Conservation (phyloP, 495 filamentous ascomycete species). For the Schizothecium vesticola region DNA sequence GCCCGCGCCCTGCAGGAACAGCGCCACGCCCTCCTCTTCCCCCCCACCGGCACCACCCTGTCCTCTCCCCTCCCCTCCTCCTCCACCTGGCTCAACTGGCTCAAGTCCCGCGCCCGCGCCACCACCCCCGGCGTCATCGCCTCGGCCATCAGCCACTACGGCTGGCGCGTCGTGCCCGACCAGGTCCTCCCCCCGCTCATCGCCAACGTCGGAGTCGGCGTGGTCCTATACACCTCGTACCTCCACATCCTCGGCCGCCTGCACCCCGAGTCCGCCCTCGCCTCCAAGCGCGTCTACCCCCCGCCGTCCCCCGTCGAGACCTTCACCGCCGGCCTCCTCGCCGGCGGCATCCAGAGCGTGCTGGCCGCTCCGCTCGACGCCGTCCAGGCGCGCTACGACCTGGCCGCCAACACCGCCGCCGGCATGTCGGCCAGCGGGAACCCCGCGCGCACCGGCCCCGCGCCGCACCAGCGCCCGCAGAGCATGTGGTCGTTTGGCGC, state of each 20-base stretch:
- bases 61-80: constrained; percentile 73
- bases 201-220: constrained; percentile 81
- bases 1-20: constrained; percentile 41
- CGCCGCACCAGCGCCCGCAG: constrained; percentile 40
- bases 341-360: constrained; percentile 72
- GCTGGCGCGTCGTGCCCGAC: constrained; percentile 83
- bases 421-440: constrained; percentile 25
- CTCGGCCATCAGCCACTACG: constrained; percentile 71
- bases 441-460: constrained; percentile 49
- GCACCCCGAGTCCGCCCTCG: constrained; percentile 65
- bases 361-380: constrained; percentile 86
- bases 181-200: constrained; percentile 82
- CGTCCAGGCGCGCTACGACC: constrained; percentile 71
- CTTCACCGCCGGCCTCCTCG: constrained; percentile 71
- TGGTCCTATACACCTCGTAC: constrained; percentile 82
- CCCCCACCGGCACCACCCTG: constrained; percentile 56
- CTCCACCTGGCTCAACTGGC: constrained; percentile 42
- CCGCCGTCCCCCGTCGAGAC: constrained; percentile 61
- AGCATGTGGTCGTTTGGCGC: constrained; percentile 79
- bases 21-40: constrained; percentile 16
- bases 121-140: constrained; percentile 74
- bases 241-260: constrained; percentile 70
- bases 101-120: constrained; percentile 60
- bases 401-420: constrained; percentile 11
- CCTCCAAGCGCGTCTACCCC: constrained; percentile 67